Conservation (phyloP, 2,329 filamentous ascomycete genomes). For the Fusarium sororula region DNA sequence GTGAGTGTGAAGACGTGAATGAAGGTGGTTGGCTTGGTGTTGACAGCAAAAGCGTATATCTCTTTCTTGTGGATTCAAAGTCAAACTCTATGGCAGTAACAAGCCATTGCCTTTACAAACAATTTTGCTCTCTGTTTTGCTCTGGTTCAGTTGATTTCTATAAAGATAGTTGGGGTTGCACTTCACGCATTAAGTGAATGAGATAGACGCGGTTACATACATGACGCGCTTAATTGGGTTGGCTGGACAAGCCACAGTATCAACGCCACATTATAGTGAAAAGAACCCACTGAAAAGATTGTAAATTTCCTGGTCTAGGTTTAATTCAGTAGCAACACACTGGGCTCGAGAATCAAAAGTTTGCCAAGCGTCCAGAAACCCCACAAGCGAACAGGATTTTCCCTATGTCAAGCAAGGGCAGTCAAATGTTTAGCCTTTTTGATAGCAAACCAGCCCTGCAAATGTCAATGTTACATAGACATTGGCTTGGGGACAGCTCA, state of each 20-base stretch:
- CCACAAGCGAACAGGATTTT: not conserved
- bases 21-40: not conserved
- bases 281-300: not conserved
- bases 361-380: not conserved
- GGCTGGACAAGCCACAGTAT: conserved; percentile 6
- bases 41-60: not conserved
- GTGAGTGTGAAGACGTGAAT: conserved; percentile 8
- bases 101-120: not conserved
- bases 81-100: not conserved
- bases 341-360: not conserved
- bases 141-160: conserved; percentile 1
- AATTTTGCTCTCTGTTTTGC: not conserved
- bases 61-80: no score
- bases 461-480: not conserved
- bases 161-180: not conserved
- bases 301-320: not conserved
- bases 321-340: not conserved
- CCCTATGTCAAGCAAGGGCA: no score
- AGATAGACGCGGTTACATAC: conserved; percentile 5
- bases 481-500: not conserved
- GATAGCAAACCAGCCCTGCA: not conserved
- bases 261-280: not conserved
- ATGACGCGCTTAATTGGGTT: conserved; percentile 20
- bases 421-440: not conserved
- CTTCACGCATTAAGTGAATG: conserved; percentile 18